A percentile compares a stretch with the other conserved stretches of the same genome.
These are phyloP conservation scores for Oryza meyeriana DNA, from an alignment of 176 grass and related monocot species.

Conservation along the genomic window DNA sequence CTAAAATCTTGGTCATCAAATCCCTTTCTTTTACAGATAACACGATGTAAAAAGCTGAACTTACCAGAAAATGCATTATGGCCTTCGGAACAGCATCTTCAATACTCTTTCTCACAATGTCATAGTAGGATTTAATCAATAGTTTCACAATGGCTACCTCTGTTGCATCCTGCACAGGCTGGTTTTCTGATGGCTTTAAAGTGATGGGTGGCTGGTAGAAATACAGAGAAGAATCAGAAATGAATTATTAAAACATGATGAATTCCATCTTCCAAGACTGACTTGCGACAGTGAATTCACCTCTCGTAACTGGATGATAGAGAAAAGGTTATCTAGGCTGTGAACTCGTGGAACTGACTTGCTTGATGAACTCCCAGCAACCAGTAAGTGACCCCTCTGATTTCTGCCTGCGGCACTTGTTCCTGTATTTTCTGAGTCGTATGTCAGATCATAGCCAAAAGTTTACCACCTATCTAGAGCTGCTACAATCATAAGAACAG, in stretches of 20 bases:
- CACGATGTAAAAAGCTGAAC: constrained; percentile 15
- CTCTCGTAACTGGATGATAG: constrained; percentile 75
- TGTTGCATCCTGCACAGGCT: constrained; percentile 60
- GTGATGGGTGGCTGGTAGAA: constrained; percentile 64
- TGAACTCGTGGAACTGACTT: constrained; percentile 38
- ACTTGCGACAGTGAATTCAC: constrained; percentile 37
- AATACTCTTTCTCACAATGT: constrained; percentile 88
- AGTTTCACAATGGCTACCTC: constrained; percentile 81
- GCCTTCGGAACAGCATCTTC: constrained; percentile 86
- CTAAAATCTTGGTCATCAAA: background rate
- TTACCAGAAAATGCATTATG: constrained; percentile 96
- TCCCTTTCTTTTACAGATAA: constrained; percentile 11
- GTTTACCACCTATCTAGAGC: background rate
- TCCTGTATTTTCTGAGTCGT: constrained; percentile 31
- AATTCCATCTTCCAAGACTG: background rate
- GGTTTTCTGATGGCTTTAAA: constrained; percentile 77
- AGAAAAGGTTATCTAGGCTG: constrained; percentile 39
- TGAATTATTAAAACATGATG: constrained; percentile 10
- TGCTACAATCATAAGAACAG: background rate
- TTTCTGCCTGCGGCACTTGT: constrained; percentile 37
- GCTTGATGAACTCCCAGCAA: constrained; percentile 40
- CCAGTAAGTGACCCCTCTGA: constrained; percentile 39
- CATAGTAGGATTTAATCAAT: constrained; percentile 91
- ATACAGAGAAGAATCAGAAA: constrained; percentile 29
- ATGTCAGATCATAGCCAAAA: constrained; percentile 18